Conservation (phyloP, 345 rosid genomes). For the sweet orange (Citrus sinensis) region DNA sequence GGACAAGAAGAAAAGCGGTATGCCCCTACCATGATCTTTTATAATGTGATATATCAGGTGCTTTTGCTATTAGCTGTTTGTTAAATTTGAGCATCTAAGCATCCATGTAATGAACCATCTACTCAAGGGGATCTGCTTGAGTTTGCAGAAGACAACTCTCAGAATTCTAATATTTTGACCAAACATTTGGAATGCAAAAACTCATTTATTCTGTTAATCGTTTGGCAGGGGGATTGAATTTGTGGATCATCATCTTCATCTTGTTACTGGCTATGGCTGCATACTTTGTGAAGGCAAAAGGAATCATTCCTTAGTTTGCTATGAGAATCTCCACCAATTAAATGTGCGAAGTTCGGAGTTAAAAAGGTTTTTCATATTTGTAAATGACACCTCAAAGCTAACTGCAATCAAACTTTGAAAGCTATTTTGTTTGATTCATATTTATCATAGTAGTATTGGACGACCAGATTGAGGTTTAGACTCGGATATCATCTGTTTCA, state of each 20-base stretch:
- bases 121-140: not conserved
- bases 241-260: conserved; percentile 36
- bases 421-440: not conserved
- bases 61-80: not conserved
- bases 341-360: not conserved
- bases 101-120: not conserved
- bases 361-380: not conserved
- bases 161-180: not conserved
- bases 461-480: not conserved
- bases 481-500: not conserved
- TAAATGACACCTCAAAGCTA: not conserved
- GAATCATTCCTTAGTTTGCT: conserved; percentile 12
- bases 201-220: not conserved
- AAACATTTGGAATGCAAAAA: not conserved
- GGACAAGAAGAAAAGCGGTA: conserved; percentile 43
- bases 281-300: conserved; percentile 31
- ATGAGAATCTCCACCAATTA: not conserved
- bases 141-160: not conserved
- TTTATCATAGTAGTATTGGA: not conserved
- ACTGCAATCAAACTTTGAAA: not conserved
- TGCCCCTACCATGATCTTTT: conserved; percentile 1
- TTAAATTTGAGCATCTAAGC: not conserved
- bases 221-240: conserved; percentile 37
- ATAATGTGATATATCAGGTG: not conserved
- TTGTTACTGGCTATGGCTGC: conserved; percentile 36